These are phyloP conservation scores for Pythium brachiatum DNA, from an alignment of 352 stramenopile genomes.

Conservation along the genomic window DNA sequence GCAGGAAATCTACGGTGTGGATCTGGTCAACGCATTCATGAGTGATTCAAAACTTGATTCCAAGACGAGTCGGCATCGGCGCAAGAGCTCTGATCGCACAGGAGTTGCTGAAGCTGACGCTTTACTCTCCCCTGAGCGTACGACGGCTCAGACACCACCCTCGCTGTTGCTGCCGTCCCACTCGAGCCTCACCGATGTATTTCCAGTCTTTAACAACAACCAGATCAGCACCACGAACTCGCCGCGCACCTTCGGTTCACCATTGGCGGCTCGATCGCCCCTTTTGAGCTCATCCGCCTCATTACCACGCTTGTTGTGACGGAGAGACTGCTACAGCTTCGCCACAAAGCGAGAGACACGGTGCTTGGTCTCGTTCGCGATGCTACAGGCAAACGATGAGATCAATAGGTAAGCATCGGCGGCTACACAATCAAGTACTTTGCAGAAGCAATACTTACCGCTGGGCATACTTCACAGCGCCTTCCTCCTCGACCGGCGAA, in stretches of 20 bases:
- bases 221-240: background rate
- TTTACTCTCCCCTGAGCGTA: background rate
- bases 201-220: background rate
- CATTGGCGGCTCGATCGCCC: background rate
- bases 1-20: slow-evolving; percentile 61
- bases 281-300: slow-evolving; percentile 16
- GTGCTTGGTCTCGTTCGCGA: slow-evolving; percentile 15
- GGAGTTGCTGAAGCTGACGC: background rate
- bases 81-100: slow-evolving; percentile 5
- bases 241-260: background rate
- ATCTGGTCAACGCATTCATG: slow-evolving; percentile 48
- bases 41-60: slow-evolving; percentile 5
- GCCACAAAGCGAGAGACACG: slow-evolving; percentile 23
- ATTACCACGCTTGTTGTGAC: slow-evolving; percentile 11
- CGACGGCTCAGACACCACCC: background rate
- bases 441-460: slow-evolving; percentile 6
- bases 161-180: slow-evolving; percentile 2
- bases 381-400: background rate
- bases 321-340: slow-evolving; percentile 5
- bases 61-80: slow-evolving; percentile 8
- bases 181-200: slow-evolving; percentile 13
- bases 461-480: slow-evolving; percentile 23
- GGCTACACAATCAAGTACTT: background rate
- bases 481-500: slow-evolving; percentile 21
- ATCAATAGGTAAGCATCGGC: background rate